phyloP scores from a whole-genome alignment of 1,284 basidiomycete species.

The Apiotrichum akiyoshidainum region DNA sequence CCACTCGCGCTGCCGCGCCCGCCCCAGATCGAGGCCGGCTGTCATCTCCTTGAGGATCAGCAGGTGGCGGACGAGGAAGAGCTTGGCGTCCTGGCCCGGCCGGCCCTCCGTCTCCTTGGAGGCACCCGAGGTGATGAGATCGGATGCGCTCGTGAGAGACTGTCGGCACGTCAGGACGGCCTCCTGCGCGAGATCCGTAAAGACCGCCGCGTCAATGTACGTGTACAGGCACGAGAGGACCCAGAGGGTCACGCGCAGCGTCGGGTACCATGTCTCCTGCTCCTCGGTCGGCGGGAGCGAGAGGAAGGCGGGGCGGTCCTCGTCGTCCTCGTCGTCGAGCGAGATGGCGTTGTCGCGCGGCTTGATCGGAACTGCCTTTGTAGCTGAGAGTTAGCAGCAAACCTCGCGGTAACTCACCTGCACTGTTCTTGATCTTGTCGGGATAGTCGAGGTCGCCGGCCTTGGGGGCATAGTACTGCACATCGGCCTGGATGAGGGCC shows the following conservation, averaged over 20 bases:
- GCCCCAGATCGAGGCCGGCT: slow-evolving; percentile 65
- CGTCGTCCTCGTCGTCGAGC: slow-evolving; percentile 45
- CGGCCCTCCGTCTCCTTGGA: slow-evolving; percentile 48
- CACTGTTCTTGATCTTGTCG: slow-evolving; percentile 55
- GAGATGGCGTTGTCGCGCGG: slow-evolving; percentile 20
- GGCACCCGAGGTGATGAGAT: slow-evolving; percentile 56
- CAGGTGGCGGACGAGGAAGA: slow-evolving; percentile 86
- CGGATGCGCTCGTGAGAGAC: slow-evolving; percentile 69
- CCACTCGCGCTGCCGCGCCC: slow-evolving; percentile 49
- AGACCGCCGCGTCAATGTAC: slow-evolving; percentile 86
- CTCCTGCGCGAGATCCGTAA: slow-evolving; percentile 89
- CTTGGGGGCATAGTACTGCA: slow-evolving; percentile 73
- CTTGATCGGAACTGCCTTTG: neutral
- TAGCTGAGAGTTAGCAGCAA: neutral
- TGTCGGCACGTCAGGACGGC: slow-evolving; percentile 74
- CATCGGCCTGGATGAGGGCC: slow-evolving; percentile 78
- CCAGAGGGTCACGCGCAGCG: slow-evolving; percentile 78
- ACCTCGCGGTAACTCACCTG: slow-evolving; percentile 23
- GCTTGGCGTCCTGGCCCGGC: slow-evolving; percentile 61
- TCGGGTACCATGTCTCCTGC: slow-evolving; percentile 84
- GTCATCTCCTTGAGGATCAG: slow-evolving; percentile 86
- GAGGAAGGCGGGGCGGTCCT: slow-evolving; percentile 58
- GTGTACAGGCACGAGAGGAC: slow-evolving; percentile 81
- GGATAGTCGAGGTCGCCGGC: slow-evolving; percentile 75
- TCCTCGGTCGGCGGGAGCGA: slow-evolving; percentile 67